A percentile compares a stretch with the other conserved stretches of the same genome.
Evolutionary conservation across 192 early-diverging fungal genomes (phyloP).

Genomic region (Umbelopsis ramanniana): DNA sequence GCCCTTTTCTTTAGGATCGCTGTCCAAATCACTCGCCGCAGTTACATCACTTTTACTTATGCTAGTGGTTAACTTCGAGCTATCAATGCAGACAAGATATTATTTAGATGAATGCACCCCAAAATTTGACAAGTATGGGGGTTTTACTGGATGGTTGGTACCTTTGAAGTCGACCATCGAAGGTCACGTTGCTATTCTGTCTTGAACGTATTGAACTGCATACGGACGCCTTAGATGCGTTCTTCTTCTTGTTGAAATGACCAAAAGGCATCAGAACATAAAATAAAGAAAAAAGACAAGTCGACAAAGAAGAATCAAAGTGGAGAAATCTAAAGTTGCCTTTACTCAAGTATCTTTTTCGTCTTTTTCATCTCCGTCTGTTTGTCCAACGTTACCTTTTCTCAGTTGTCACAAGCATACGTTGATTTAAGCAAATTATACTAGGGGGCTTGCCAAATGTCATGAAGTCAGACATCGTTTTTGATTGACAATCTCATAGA

Average conservation of each 20-base stretch:
- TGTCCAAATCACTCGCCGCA: constrained; percentile 1
- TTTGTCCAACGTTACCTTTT: constrained; percentile 2
- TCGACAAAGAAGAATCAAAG: constrained; percentile 3
- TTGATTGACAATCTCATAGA: too few relatives aligned
- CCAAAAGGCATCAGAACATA: constrained; percentile 14
- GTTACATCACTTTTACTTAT: background rate
- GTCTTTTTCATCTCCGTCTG: constrained; percentile 4
- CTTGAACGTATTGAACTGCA: background rate
- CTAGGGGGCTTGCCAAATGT: too few relatives aligned
- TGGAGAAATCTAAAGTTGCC: background rate
- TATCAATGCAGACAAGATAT: background rate
- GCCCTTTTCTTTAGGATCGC: background rate
- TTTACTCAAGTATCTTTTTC: background rate
- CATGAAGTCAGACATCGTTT: too few relatives aligned
- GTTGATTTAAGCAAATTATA: too few relatives aligned
- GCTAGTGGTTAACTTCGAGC: background rate
- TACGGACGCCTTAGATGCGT: background rate
- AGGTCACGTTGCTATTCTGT: background rate
- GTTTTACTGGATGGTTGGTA: background rate
- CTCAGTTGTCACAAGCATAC: background rate
- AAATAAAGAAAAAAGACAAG: background rate
- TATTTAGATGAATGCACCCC: background rate
- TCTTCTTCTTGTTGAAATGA: constrained; percentile 3
- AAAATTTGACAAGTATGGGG: background rate
- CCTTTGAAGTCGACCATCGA: background rate